These are phyloP conservation scores for Thymus mandschuricus DNA, from an alignment of 257 asterid species.

Conservation along the genomic window DNA sequence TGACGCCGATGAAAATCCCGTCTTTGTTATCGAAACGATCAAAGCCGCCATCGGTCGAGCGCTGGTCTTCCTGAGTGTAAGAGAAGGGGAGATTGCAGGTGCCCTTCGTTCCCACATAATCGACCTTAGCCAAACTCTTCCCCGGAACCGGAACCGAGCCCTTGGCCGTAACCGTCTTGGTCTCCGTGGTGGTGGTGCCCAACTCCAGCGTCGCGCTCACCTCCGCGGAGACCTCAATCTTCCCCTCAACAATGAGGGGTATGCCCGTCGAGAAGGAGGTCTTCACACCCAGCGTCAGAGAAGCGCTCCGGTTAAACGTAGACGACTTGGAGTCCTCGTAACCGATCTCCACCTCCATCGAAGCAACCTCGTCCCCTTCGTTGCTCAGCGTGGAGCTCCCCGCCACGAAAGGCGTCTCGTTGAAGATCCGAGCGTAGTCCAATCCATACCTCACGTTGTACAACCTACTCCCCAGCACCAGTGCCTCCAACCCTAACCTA, in stretches of 20 bases:
- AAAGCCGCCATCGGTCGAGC: neutral
- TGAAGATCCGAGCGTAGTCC: constrained; percentile 4
- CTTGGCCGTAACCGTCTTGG: neutral
- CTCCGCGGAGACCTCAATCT: neutral
- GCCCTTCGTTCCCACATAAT: neutral
- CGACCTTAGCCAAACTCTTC: neutral
- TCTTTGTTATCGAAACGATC: neutral
- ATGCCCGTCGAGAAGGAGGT: no score
- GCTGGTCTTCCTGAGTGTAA: neutral
- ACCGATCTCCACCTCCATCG: no score
- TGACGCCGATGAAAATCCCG: neutral
- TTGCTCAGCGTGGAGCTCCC: neutral
- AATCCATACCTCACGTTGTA: neutral
- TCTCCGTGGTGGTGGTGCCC: neutral
- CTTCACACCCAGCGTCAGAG: no score
- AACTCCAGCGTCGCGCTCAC: neutral
- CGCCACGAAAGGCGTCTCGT: neutral
- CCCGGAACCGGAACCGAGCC: neutral
- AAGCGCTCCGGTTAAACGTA: no score
- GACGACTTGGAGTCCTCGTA: no score
- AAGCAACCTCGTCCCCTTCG: no score
- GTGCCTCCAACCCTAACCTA: neutral
- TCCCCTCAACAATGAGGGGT: no score
- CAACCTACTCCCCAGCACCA: neutral
- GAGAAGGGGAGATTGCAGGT: neutral